These are phyloP conservation scores for Yarrowia osloensis DNA, from an alignment of 805 yeast species.

Conservation along the genomic window DNA sequence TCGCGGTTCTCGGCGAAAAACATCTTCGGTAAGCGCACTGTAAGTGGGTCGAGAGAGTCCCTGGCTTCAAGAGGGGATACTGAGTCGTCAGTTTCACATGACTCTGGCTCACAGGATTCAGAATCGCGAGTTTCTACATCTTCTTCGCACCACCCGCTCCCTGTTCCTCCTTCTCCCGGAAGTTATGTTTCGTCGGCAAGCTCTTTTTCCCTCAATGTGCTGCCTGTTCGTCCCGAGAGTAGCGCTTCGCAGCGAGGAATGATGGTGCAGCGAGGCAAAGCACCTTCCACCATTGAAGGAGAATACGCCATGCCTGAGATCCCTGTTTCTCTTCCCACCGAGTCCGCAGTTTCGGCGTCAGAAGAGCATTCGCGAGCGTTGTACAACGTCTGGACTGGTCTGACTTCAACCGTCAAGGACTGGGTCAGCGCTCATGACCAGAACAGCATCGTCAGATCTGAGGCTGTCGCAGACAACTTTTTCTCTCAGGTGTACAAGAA, in stretches of 20 bases:
- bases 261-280: not conserved
- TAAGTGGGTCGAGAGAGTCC: not conserved
- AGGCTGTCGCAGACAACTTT: constrained; percentile 6
- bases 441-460: not conserved
- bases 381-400: constrained; percentile 24
- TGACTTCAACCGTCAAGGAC: constrained; percentile 11
- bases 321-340: not conserved
- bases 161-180: constrained; percentile 19
- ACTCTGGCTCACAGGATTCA: not conserved
- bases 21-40: not conserved
- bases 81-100: not conserved
- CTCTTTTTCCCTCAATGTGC: constrained; percentile 5
- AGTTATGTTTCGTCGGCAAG: not conserved
- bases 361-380: constrained; percentile 21
- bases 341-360: not conserved
- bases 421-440: constrained; percentile 12
- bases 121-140: not conserved
- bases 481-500: constrained; percentile 17
- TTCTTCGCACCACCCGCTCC: not conserved
- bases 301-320: constrained; percentile 2
- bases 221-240: constrained; percentile 8
- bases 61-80: not conserved
- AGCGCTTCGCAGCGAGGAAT: constrained; percentile 11
- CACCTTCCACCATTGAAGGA: not conserved
- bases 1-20: constrained; percentile 18